Base-by-base conservation (phyloP, 1,139 yeast genomes). In the Pichia sp. region DNA sequence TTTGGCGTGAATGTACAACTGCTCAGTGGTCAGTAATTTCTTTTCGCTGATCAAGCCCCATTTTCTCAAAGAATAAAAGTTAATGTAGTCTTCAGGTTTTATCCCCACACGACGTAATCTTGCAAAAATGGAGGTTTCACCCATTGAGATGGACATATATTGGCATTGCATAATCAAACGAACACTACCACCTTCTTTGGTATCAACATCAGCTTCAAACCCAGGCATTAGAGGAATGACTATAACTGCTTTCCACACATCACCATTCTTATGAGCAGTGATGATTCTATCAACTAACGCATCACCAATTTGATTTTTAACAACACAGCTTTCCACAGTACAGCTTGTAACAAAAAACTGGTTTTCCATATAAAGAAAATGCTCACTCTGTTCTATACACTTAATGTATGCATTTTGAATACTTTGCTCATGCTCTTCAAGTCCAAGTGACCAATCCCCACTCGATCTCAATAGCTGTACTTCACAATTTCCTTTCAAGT, bases 191-290 rank as follows among this genome's bases (percentile, higher is more conserved):
- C 97, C 99, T 60, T 90, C 97, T 6, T 95, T 87, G 59, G 87
- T 82, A 66, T 93, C 98, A 36, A 95, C 96, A 60, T 90, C 89
- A 18, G 96, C 85, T 64, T 88, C 96, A 67, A 95, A 95, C 0
- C 99, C 99, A 1, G 99, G 99, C 95, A 93, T 89, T 60, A 95
- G 74, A 3, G 99, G 99, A 56, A 95, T 89, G 5, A 93, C 79
- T 56, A 93, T 84, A 19, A 90, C 79, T 1, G 98, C 98, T 60
- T 84, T 84, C 99, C 99, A 95, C 25, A 74, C 69, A 51, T 83
- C 86, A 3, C 83, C 82, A 56, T 85, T 87, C 55, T 79, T 78
- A 63, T 87, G 86, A 0, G 99, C 99, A 48, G 90, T 78, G 31
- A 90, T 85, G 52, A 93, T 90, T 63, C 99, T 78, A 66, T 93